Base-by-base conservation (phyloP, 2,329 filamentous ascomycete species). In the Moelleriella libera region DNA sequence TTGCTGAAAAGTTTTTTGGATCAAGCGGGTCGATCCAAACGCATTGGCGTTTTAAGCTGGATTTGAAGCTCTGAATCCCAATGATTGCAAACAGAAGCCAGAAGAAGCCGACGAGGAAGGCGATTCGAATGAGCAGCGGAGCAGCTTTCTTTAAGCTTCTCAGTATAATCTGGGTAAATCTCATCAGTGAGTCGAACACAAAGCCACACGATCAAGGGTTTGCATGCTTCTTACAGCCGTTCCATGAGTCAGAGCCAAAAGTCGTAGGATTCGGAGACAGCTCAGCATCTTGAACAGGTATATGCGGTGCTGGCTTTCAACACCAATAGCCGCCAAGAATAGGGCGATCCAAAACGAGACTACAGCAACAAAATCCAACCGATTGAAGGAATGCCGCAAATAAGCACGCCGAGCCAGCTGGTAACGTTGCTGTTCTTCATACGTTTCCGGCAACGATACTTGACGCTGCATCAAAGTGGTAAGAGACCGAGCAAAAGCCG, bases 11-110 rank as follows among this genome's bases (percentile, higher is more conserved):
- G 45, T 71, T 82, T 53, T 64, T 70, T 58, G 67, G 81, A 46
- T 81, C 69, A 5, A 58, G 51, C 5, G 82, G 81, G 52, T 87
- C 82, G 45, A 84, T 65, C 85, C 85, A 92, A 31, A 88, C 80
- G 60, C 86, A 92, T 52, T 80, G 82, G 44, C 86, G 82, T 54
- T 77, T 78, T 29, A 90, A 65, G 62, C 85, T 90, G 7, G 84
- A 82, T 65, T 90, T 90, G 69, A 98, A 98, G 65, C 86, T 95
- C 62, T 98, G 94, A 28, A 98, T 85, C 5, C 92, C 94, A 49
- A 98, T 82, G 52, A 98, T 96, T 39, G 88, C 92, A 67, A 98
- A 98, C 9, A 97, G 69, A 41, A 98, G 75, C 92, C 92, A 98
- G 66, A 98, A 98, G 67, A 98, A 98, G 11, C 85, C 78, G 54